Evolutionary conservation across 148 eudicot genomes (phyloP), one percentile per base, ranked within the genome.

Genomic region (Vaccinium myrtillus): DNA sequence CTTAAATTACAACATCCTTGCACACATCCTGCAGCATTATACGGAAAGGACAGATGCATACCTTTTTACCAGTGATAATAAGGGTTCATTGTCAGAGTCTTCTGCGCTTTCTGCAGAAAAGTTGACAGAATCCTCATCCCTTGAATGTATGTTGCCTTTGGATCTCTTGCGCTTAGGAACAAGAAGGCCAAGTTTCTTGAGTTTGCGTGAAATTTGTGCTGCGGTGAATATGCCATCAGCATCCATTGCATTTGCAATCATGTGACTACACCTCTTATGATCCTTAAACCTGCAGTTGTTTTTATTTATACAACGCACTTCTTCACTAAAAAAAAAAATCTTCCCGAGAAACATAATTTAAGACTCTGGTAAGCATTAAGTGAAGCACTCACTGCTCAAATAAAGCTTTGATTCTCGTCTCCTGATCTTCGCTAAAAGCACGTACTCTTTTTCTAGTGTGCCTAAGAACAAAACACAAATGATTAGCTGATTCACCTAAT

Each of bases 171-270:
- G 84, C 85, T 90, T 88, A 46, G 89, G 83, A 86, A 90, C 88
- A 55, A 16, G 90, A 77, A 97, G 90, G 55, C 99, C 98, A 85
- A 97, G 94, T 87, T 95, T 93, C 87, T 92, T 95, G 74, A 97
- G 98, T 87, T 92, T 95, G 81, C 93, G 94, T 18, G 98, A 90
- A 78, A 97, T 88, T 90, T 92, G 98, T 56, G 91, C 92, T 48
- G 98, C 90, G 70, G 98, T 93, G 86, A 93, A 87, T 75, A 69
- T 86, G 79, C 95, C 95, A 78, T 87, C 91, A 53, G 90, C 90
- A 80, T 91, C 93, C 77, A 97, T 89, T 80, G 93, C 96, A 86
- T 88, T 90, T 75, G 98, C 98, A 86, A 97, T 97, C 98, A 94
- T 92, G 89, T 93, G 88, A 88, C 90, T 93, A 90, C 98, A 97